phyloP scores from a whole-genome alignment of 257 asterid species.

The Capsicum pubescens region DNA sequence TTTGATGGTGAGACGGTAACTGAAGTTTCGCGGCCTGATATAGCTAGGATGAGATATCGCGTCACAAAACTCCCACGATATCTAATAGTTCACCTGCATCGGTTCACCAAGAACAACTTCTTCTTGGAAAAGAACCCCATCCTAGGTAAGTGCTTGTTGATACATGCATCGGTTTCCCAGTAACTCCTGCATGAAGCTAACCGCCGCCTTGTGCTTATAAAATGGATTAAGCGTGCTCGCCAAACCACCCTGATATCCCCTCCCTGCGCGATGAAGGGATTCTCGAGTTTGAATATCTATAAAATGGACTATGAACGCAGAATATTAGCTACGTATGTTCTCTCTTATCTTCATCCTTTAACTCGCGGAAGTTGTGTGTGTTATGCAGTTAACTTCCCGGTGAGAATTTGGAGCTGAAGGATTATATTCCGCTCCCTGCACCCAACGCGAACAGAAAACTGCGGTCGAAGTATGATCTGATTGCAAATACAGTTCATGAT shows the following conservation, averaged over 20 bases:
- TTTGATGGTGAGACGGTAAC: slow-evolving; percentile 89
- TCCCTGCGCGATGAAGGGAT: neutral
- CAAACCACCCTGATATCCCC: neutral
- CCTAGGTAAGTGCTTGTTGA: slow-evolving; percentile 63
- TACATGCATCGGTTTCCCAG: neutral
- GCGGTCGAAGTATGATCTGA: slow-evolving; percentile 83
- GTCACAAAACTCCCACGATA: slow-evolving; percentile 76
- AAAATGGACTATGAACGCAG: neutral
- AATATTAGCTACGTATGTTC: neutral
- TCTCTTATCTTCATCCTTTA: neutral
- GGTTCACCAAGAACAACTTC: slow-evolving; percentile 89
- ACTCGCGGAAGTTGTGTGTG: neutral
- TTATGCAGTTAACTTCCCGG: slow-evolving; percentile 83
- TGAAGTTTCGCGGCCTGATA: slow-evolving; percentile 80
- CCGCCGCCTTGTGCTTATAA: neutral
- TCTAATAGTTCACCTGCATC: slow-evolving; percentile 80
- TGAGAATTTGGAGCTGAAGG: slow-evolving; percentile 92
- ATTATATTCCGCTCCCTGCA: slow-evolving; percentile 74
- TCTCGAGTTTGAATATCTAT: neutral
- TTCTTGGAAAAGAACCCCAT: slow-evolving; percentile 93
- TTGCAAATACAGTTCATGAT: slow-evolving; percentile 70
- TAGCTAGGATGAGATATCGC: slow-evolving; percentile 90
- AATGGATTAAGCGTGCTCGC: neutral
- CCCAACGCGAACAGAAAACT: slow-evolving; percentile 58
- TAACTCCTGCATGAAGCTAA: neutral